Base-by-base conservation (phyloP, 1,139 yeast genomes). In the Geotrichum carabidarum region DNA sequence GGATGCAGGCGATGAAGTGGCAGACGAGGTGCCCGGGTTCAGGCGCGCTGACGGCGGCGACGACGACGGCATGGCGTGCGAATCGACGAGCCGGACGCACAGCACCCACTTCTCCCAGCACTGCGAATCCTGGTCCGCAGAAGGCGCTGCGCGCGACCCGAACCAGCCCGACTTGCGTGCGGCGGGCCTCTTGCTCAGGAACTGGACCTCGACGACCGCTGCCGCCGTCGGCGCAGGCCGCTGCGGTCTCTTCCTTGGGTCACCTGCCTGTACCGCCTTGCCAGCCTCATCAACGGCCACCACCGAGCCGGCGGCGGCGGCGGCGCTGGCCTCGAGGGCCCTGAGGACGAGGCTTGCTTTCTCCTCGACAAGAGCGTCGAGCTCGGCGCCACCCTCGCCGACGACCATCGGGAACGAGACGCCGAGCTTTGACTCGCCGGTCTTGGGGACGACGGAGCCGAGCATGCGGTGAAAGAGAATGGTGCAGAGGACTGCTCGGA, bases 381-480 rank as follows among this genome's bases (percentile, higher is more conserved):
- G 54, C 12, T 64, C 64, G 0, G 66, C 61, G 14, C 59, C 63
- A n/a, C 62, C 70, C 35, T 51, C 46, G 4, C 36, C 27, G 34
- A 37, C n/a, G 0, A 41, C 31, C 57, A 66, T 43, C 51, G 65
- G 71, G 56, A 74, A 76, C 7, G 76, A 67, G 7, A 76, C 65
- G 12, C 75, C 78, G 2, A 73, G 60, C 8, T 22, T 32, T 9
- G 71, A 68, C 55, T 75, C 78, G 0, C 65, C 69, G 1, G 78
- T 76, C 22, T 73, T 67, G 1, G 94, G 91, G 1, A 72, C 69
- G 27, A 85, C 74, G 1, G 84, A 79, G 0, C 93, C 91, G 66
- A 86, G 83, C 35, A 85, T 72, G 47, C 95, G 71, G 57, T 83
- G 82, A 66, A 86, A 86, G 67, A 86, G 79, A 31, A 86, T 80